Evolutionary conservation across 148 eudicot species (phyloP), one percentile per base, ranked within the genome.

Genomic region (Fallopia convolvulus): DNA sequence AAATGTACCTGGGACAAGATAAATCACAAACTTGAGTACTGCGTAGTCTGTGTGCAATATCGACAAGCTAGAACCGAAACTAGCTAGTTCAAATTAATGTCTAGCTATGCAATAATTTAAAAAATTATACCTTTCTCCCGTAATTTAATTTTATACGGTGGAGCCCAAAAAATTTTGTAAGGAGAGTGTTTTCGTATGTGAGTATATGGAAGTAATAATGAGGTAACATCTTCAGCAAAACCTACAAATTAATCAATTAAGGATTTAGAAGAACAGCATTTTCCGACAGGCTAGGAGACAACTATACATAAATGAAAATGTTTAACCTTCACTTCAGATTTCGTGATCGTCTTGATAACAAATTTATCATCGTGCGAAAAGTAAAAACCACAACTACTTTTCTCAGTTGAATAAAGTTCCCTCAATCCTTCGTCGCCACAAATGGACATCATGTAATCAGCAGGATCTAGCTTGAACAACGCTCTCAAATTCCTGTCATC

Each of bases 381-480:
- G 78, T 86, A 93, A 84, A 96, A 93, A 72, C 93, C 65, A 87
- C 97, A 91, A 75, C 99, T 98, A 84, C 99, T 93, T 87, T 96
- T 96, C 58, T 98, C 99, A 0, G 98, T 86, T 60, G 99, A 96
- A 82, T 83, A 84, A 77, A 90, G 85, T 81, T 89, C 98, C 82
- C 94, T 89, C 73, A 96, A 85, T 73, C 94, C 98, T 82, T 93
- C 88, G 82, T 93, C 94, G 21, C 97, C 99, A 78, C 98, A 96
- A 26, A 96, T 93, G 63, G 99, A 96, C 98, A 96, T 93, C 99
- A 96, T 96, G 84, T 93, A 96, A 55, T 96, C 99, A 66, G 98
- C 93, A 82, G 99, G 92, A 85, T 91, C 88, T 47, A 95, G 81
- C 94, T 90, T 93, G 86, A 95, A 95, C 94, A 95, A 70, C 84